phyloP scores from a whole-genome alignment of 78 protist genomes.

The Capsaspora owczarzaki region DNA sequence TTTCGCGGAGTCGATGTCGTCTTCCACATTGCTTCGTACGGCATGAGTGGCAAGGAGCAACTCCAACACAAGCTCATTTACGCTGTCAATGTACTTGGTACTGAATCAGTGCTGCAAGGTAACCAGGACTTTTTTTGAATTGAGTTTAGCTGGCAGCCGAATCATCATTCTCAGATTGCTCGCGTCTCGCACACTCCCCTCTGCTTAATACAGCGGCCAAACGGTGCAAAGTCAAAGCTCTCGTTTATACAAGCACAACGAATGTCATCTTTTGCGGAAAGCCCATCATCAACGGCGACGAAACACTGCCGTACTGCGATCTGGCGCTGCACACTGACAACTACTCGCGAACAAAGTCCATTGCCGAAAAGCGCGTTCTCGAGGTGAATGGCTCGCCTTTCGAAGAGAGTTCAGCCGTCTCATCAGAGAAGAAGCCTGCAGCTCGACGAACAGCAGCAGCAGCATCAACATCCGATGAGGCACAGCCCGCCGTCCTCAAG shows the following conservation, averaged over 20 bases:
- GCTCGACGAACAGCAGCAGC: neutral
- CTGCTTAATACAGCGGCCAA: conserved; percentile 39
- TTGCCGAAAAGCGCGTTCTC: conserved; percentile 34
- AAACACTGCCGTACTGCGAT: conserved; percentile 27
- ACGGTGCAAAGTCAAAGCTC: neutral
- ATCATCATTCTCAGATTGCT: no score
- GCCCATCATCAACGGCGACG: conserved; percentile 44
- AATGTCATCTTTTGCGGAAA: conserved; percentile 46
- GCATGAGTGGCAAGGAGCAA: conserved; percentile 27
- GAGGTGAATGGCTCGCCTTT: no score
- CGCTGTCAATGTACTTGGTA: conserved; percentile 44
- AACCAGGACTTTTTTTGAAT: no score
- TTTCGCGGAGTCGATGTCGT: conserved; percentile 35
- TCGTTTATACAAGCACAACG: conserved; percentile 44
- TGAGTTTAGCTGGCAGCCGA: no score
- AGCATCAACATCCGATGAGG: neutral
- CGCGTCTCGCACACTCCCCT: no score
- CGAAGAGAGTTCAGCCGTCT: no score
- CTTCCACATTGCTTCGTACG: conserved; percentile 49
- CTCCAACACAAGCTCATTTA: conserved; percentile 16
- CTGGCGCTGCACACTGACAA: neutral
- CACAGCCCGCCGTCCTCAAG: conserved; percentile 4
- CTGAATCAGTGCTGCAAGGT: conserved; percentile 31
- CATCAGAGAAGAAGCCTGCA: no score
- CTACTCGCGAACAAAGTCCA: conserved; percentile 1